Conservation (phyloP, 371 early-diverging fungal species). For the Apophysomyces sp. region DNA sequence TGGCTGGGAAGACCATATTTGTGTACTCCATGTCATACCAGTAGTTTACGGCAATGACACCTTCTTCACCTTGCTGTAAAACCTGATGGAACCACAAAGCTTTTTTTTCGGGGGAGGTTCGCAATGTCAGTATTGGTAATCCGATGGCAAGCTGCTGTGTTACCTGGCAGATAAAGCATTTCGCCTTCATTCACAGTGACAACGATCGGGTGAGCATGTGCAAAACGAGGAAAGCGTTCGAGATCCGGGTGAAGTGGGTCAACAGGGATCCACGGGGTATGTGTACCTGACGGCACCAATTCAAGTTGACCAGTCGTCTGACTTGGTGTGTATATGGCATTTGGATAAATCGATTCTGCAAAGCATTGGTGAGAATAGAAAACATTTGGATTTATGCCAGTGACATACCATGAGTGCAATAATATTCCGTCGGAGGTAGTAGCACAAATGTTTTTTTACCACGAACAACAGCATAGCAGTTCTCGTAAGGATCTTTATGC, state of each 20-base stretch:
- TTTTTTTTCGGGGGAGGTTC: too few species aligned
- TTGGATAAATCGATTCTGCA: conserved; percentile 55
- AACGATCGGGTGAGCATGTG: conserved; percentile 52
- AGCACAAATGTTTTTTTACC: conserved; percentile 73
- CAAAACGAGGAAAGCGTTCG: conserved; percentile 50
- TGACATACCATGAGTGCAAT: conserved; percentile 59
- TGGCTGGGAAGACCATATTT: conserved; percentile 33
- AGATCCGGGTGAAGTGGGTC: conserved; percentile 57
- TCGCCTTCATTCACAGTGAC: conserved; percentile 68
- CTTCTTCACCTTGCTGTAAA: conserved; percentile 56
- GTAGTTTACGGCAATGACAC: conserved; percentile 80
- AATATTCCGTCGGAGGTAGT: conserved; percentile 70
- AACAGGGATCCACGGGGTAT: conserved; percentile 66
- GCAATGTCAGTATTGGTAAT: background rate
- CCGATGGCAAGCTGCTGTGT: background rate
- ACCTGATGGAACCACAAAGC: conserved; percentile 83
- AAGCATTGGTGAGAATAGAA: background rate
- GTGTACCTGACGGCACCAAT: conserved; percentile 39
- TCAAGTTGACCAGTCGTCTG: conserved; percentile 21
- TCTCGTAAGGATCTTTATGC: conserved; percentile 86
- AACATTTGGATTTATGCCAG: background rate
- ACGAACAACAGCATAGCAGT: conserved; percentile 71
- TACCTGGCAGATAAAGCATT: conserved; percentile 73
- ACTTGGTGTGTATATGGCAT: conserved; percentile 50
- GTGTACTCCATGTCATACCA: conserved; percentile 79